A percentile compares a stretch with the other conserved stretches of the same genome.
Evolutionary conservation across 2,329 filamentous ascomycete species (phyloP).

Genomic region (Escovopsis sp.): DNA sequence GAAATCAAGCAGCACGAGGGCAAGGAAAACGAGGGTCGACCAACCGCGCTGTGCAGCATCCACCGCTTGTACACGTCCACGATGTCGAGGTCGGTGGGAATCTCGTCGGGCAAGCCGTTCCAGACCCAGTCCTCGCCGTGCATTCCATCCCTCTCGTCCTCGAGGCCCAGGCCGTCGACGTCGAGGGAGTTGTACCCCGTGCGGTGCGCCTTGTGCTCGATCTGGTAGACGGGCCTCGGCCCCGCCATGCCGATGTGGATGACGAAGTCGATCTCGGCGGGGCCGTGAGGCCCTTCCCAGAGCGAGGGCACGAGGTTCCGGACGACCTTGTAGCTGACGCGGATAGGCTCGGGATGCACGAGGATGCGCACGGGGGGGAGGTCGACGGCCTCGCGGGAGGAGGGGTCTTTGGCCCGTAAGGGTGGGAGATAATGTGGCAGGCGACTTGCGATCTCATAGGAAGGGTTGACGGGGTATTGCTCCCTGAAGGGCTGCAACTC

Average conservation of each 20-base stretch:
- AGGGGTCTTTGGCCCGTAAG: slow-evolving; percentile 26
- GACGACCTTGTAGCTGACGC: slow-evolving; percentile 56
- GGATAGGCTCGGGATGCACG: slow-evolving; percentile 50
- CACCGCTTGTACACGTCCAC: slow-evolving; percentile 42
- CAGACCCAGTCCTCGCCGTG: slow-evolving; percentile 35
- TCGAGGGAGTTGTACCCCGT: slow-evolving; percentile 59
- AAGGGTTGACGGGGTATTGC: slow-evolving; percentile 61
- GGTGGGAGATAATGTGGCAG: slow-evolving; percentile 52
- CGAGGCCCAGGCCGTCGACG: slow-evolving; percentile 47
- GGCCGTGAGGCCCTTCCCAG: slow-evolving; percentile 29
- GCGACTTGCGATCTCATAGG: slow-evolving; percentile 58
- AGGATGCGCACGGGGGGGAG: slow-evolving; percentile 43
- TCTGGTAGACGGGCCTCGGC: slow-evolving; percentile 45
- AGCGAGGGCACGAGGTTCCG: slow-evolving; percentile 48
- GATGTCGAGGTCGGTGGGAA: slow-evolving; percentile 42
- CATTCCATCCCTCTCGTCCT: slow-evolving; percentile 37
- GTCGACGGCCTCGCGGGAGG: slow-evolving; percentile 7
- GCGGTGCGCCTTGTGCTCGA: slow-evolving; percentile 57
- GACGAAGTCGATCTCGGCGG: slow-evolving; percentile 42
- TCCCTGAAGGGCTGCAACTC: slow-evolving; percentile 53
- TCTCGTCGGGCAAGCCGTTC: slow-evolving; percentile 37
- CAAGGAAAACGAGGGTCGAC: neutral
- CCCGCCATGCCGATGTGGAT: slow-evolving; percentile 74
- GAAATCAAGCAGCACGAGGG: neutral
- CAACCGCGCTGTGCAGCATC: slow-evolving; percentile 26